Evolutionary conservation across 768 basidiomycete species (phyloP).

Genomic region (Pulveroboletus sp.): DNA sequence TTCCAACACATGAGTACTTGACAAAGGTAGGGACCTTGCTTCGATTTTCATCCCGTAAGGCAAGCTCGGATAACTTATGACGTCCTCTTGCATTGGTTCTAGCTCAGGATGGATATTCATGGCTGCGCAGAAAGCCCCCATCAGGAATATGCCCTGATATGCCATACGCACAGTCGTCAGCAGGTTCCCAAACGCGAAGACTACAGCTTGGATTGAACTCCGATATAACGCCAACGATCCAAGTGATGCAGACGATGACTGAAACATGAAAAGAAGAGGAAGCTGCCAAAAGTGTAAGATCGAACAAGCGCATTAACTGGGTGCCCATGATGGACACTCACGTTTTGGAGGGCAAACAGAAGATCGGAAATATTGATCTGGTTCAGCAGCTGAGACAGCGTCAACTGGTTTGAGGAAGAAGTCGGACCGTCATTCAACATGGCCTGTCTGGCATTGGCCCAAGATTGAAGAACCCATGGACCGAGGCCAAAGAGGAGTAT

Average conservation of each 20-base stretch:
- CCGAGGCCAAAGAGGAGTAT: conserved; percentile 77
- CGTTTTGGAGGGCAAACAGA: conserved; percentile 64
- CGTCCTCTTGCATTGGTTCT: conserved; percentile 54
- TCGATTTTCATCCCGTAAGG: conserved; percentile 64
- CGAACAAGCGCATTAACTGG: conserved; percentile 9
- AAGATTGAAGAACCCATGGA: conserved; percentile 78
- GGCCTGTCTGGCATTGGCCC: conserved; percentile 60
- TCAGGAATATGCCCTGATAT: conserved; percentile 82
- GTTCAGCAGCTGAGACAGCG: conserved; percentile 44
- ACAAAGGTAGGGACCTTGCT: conserved; percentile 47
- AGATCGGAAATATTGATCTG: conserved; percentile 63
- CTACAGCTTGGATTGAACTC: conserved; percentile 66
- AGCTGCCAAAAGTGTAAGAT: conserved; percentile 41
- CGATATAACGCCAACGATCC: conserved; percentile 83
- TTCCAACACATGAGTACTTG: conserved; percentile 5
- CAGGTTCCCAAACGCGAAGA: conserved; percentile 60
- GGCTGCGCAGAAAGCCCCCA: conserved; percentile 82
- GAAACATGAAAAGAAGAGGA: conserved; percentile 66
- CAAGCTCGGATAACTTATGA: conserved; percentile 42
- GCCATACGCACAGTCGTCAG: conserved; percentile 63
- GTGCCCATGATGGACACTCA: conserved; percentile 32
- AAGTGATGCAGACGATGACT: conserved; percentile 67
- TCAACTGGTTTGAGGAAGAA: conserved; percentile 33
- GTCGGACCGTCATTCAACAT: conserved; percentile 53
- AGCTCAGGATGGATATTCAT: conserved; percentile 65